Evolutionary conservation across 2,329 filamentous ascomycete genomes (phyloP).

Genomic region (Dissoconium aciculare): DNA sequence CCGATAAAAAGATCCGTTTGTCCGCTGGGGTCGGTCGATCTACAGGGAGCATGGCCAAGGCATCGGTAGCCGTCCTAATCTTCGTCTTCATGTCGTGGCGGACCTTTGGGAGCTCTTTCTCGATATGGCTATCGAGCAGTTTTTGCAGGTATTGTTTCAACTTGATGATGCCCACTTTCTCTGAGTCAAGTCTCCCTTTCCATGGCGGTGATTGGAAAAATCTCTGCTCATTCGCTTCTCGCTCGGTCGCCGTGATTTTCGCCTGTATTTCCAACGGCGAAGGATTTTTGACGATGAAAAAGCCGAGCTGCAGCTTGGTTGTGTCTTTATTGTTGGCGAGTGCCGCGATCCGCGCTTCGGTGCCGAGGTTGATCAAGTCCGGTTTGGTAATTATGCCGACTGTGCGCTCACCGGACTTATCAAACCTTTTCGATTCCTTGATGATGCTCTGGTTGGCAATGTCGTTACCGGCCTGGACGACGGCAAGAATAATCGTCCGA

Average conservation of each 20-base stretch:
- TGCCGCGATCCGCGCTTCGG: slow-evolving; percentile 13
- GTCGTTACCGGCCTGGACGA: slow-evolving; percentile 30
- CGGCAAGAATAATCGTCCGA: slow-evolving; percentile 28
- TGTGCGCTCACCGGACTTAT: slow-evolving; percentile 17
- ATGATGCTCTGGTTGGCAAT: slow-evolving; percentile 32
- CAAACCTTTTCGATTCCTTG: slow-evolving; percentile 22
- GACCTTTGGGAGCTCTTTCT: background rate
- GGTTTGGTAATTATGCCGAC: slow-evolving; percentile 25
- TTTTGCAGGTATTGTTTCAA: background rate
- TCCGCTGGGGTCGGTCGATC: no score
- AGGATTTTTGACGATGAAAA: slow-evolving; percentile 19
- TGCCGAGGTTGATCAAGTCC: slow-evolving; percentile 8
- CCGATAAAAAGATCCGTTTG: no score
- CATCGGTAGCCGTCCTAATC: no score
- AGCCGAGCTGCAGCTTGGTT: slow-evolving; percentile 18
- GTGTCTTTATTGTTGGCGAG: slow-evolving; percentile 16
- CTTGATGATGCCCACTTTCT: background rate
- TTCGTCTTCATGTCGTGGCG: background rate
- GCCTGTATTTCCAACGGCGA: slow-evolving; percentile 7
- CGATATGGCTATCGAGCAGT: background rate
- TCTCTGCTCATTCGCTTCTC: background rate
- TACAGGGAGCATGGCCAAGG: no score
- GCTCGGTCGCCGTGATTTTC: background rate
- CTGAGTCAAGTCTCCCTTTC: background rate
- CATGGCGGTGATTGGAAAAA: background rate